These are phyloP conservation scores for Acacia melanoxylon DNA, from an alignment of 306 rosid genomes.

Conservation along the genomic window DNA sequence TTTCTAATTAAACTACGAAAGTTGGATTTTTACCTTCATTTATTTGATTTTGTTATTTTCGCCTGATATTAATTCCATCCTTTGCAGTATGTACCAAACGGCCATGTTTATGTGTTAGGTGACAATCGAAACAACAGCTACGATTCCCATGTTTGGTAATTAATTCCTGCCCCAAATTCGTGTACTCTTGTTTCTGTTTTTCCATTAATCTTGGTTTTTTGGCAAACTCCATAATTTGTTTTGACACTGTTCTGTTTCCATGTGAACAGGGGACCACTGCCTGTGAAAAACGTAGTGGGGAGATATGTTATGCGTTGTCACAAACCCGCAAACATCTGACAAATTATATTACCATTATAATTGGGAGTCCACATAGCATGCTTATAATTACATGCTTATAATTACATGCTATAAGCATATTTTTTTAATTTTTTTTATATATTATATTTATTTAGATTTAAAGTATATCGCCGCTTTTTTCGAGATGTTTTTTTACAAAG, in stretches of 20 bases:
- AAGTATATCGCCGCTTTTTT: too few species aligned
- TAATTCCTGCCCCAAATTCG: slow-evolving; percentile 18
- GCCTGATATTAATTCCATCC: background rate
- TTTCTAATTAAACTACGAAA: too few species aligned
- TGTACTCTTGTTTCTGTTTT: background rate
- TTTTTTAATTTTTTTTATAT: too few species aligned
- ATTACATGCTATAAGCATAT: too few species aligned
- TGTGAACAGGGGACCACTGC: slow-evolving; percentile 52
- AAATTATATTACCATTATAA: background rate
- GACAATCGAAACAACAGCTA: slow-evolving; percentile 88
- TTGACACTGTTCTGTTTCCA: background rate
- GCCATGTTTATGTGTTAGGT: slow-evolving; percentile 85
- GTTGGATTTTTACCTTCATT: background rate
- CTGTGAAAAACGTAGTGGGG: slow-evolving; percentile 45
- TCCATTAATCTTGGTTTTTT: background rate
- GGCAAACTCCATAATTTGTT: background rate
- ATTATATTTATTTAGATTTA: too few species aligned
- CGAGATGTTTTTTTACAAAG: too few species aligned
- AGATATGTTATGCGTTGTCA: slow-evolving; percentile 41
- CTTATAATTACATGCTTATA: too few species aligned
- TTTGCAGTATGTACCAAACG: slow-evolving; percentile 78
- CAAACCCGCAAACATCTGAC: slow-evolving; percentile 45
- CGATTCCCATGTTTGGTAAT: slow-evolving; percentile 82
- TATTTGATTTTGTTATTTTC: background rate
- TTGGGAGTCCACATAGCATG: too few species aligned